Conservation (phyloP, 2,329 filamentous ascomycete genomes). For the Chlorencoelia australis region DNA sequence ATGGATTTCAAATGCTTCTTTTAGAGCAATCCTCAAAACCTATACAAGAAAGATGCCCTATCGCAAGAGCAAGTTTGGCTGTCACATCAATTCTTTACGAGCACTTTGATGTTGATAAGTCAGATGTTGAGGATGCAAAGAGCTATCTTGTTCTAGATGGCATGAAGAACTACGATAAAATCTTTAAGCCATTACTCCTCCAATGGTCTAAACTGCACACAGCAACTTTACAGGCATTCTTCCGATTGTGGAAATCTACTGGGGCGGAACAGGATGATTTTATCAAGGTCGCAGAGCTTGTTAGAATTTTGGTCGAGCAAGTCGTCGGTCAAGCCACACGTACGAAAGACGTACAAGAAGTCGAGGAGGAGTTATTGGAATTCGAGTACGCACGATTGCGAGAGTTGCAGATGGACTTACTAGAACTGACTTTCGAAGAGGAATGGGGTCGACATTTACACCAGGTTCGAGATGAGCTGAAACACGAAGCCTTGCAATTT, state of each 20-base stretch:
- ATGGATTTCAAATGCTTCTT: conserved; percentile 83
- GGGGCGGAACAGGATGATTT: conserved; percentile 80
- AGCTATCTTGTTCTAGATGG: conserved; percentile 66
- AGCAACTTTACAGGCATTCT: conserved; percentile 75
- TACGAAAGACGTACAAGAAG: conserved; percentile 73
- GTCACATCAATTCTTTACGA: conserved; percentile 86
- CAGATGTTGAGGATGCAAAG: conserved; percentile 68
- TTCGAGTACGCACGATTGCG: conserved; percentile 72
- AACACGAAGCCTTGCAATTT: conserved; percentile 86
- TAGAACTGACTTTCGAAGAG: conserved; percentile 87
- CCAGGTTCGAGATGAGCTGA: conserved; percentile 84
- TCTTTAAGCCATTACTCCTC: conserved; percentile 78
- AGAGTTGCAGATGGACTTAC: conserved; percentile 83
- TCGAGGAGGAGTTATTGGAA: conserved; percentile 80
- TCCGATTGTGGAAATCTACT: conserved; percentile 86
- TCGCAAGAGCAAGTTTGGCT: conserved; percentile 77
- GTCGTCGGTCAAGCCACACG: conserved; percentile 75
- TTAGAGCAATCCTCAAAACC: conserved; percentile 77
- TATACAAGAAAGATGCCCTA: conserved; percentile 65
- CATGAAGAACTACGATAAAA: conserved; percentile 67
- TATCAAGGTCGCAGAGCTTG: conserved; percentile 82
- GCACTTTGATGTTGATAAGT: conserved; percentile 87
- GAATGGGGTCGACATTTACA: conserved; percentile 85
- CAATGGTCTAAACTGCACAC: conserved; percentile 92
- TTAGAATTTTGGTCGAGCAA: conserved; percentile 82